Evolutionary conservation across 768 basidiomycete genomes (phyloP), one percentile per base, ranked within the genome.

Genomic region (Pisolithus albus): DNA sequence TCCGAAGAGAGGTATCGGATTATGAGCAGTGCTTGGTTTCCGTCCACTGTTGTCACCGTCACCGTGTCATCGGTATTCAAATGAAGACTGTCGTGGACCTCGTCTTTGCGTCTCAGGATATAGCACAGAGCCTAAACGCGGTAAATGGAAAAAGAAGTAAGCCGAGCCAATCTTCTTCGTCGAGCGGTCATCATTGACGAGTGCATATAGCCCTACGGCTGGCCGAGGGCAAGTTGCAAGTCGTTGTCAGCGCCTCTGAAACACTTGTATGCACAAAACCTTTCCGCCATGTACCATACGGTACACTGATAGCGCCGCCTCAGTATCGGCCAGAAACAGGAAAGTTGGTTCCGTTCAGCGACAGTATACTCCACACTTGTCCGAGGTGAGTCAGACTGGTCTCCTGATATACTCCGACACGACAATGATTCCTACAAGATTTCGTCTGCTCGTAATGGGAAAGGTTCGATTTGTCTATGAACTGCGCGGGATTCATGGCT

Each of bases 401-500:
- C 21, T 19, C 32, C 10, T 28, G 16, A 21, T 16, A 10, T 10
- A 34, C 34, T 16, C 18, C 6, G 9, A 30, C 16, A 7, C 2
- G 23, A 26, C 13, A 19, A 28, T 36, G 8, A 34, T 19, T 15
- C 15, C 8, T 18, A 18, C 34, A 30, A 53, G 49, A 21, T 50
- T 50, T 36, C 42, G 48, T 13, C 47, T 53, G 21, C 42, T 53
- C 7, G 42, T 53, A 13, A 53, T 53, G 38, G 52, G 52, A 15
- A 53, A 53, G 41, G 52, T 53, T 38, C 7, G 52, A 13, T 24
- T 10, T 26, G 13, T 16, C 19, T 16, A n/a, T 30, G 37, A 7
- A n/a, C 21, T 39, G 34, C 9, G 5, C 19, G 21, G 26, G 26
- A 37, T 28, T 1, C 13, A 15, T 49, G 18, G 40, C 36, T 23